Evolutionary conservation across 345 rosid species (phyloP).

Genomic region (Draba incana): DNA sequence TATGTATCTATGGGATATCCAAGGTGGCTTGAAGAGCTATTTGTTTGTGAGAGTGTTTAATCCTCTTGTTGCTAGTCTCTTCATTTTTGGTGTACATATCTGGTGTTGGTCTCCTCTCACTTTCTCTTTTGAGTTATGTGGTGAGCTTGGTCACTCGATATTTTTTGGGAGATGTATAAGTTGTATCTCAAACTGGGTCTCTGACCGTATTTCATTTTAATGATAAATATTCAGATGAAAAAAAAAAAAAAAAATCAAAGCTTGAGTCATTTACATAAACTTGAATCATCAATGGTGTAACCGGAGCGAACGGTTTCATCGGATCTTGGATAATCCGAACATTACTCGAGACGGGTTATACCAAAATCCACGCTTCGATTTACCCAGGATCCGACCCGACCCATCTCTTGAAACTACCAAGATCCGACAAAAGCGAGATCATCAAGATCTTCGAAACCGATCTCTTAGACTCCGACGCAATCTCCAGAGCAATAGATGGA

Average conservation of each 20-base stretch:
- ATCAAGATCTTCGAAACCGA: constrained; percentile 61
- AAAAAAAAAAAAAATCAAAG: neutral
- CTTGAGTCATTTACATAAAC: neutral
- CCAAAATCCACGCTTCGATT: constrained; percentile 63
- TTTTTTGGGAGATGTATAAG: too few relatives aligned
- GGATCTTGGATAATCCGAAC: constrained; percentile 75
- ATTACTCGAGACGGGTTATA: constrained; percentile 57
- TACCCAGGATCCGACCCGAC: constrained; percentile 67
- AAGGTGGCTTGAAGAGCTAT: too few relatives aligned
- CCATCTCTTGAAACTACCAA: constrained; percentile 50
- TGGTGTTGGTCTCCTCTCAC: too few relatives aligned
- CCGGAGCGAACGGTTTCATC: constrained; percentile 87
- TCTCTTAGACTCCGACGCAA: constrained; percentile 57
- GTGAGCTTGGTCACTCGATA: too few relatives aligned
- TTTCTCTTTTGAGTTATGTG: too few relatives aligned
- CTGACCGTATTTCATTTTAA: too few relatives aligned
- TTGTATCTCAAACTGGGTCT: too few relatives aligned
- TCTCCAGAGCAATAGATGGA: constrained; percentile 61
- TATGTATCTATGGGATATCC: too few relatives aligned
- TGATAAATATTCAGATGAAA: too few relatives aligned
- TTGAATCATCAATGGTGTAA: constrained; percentile 48
- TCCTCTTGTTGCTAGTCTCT: too few relatives aligned
- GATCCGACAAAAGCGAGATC: constrained; percentile 40
- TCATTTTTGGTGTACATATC: too few relatives aligned
- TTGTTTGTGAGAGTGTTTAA: too few relatives aligned